A percentile compares a stretch with the other conserved stretches of the same genome.
Evolutionary conservation across 768 basidiomycete genomes (phyloP).

Genomic region (Serendipita sp.): DNA sequence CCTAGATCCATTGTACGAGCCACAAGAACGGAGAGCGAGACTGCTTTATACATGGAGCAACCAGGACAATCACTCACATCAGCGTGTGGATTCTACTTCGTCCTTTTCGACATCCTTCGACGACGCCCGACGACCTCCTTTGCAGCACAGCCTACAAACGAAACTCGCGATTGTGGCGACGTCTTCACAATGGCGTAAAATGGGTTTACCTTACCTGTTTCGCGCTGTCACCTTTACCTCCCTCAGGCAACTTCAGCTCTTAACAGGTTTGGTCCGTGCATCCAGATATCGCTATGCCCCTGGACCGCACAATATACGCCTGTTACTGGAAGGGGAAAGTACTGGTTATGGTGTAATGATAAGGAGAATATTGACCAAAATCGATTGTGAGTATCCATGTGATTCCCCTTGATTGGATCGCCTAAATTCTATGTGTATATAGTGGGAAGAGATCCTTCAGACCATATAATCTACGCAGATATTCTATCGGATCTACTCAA

Average conservation of each 20-base stretch:
- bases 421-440: not conserved
- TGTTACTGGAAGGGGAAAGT: constrained; percentile 1
- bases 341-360: not conserved
- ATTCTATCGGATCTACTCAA: constrained; percentile 1
- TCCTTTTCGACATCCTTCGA: not conserved
- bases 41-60: not conserved
- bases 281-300: not conserved
- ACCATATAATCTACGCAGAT: constrained; percentile 3
- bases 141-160: not conserved
- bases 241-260: not conserved
- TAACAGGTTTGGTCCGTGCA: not conserved
- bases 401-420: not conserved
- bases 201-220: not conserved
- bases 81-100: not conserved
- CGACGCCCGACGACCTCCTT: not conserved
- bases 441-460: not conserved
- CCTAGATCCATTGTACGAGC: not conserved
- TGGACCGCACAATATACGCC: not conserved
- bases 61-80: not conserved
- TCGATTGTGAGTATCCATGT: not conserved
- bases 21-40: not conserved
- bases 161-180: not conserved
- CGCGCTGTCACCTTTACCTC: not conserved
- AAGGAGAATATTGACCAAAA: not conserved
- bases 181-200: not conserved